A percentile compares a stretch with the other conserved stretches of the same genome.
Conservation (phyloP, 371 early-diverging fungal genomes). For the Mortierella sp. region DNA sequence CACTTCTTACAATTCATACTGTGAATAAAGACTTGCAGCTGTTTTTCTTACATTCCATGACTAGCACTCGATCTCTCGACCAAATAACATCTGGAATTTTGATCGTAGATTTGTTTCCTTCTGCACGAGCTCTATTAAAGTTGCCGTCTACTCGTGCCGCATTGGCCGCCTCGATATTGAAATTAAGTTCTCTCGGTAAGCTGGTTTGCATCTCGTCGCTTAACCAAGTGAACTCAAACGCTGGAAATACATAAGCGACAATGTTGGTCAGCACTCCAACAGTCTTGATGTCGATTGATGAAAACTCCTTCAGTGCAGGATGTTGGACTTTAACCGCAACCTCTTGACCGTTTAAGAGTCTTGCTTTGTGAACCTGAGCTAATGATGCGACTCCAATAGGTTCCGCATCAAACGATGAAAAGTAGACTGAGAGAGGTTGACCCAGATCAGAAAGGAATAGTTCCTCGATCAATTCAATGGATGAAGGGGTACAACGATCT, state of each 20-base stretch:
- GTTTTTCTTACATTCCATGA: conserved; percentile 80
- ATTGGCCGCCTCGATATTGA: conserved; percentile 83
- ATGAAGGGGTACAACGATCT: conserved; percentile 85
- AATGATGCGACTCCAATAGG: conserved; percentile 90
- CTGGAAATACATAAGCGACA: conserved; percentile 81
- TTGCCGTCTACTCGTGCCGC: conserved; percentile 71
- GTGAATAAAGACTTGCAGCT: background rate
- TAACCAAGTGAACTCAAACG: conserved; percentile 93
- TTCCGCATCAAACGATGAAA: conserved; percentile 76
- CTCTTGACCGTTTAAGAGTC: conserved; percentile 65
- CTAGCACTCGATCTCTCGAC: conserved; percentile 73
- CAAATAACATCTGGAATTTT: conserved; percentile 78
- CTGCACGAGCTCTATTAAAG: conserved; percentile 59
- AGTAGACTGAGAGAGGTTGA: conserved; percentile 65
- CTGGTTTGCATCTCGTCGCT: conserved; percentile 88
- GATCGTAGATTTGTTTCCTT: conserved; percentile 58
- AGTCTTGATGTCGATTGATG: conserved; percentile 84
- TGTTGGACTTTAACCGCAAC: conserved; percentile 97
- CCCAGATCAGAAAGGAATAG: conserved; percentile 83
- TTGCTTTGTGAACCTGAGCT: conserved; percentile 88
- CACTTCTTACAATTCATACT: background rate
- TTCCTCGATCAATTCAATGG: conserved; percentile 73
- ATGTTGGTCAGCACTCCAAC: conserved; percentile 72
- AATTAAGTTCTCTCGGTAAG: conserved; percentile 91
- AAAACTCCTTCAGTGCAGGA: conserved; percentile 79